Conservation (phyloP, 148 eudicot species). For the Fallopia convolvulus region DNA sequence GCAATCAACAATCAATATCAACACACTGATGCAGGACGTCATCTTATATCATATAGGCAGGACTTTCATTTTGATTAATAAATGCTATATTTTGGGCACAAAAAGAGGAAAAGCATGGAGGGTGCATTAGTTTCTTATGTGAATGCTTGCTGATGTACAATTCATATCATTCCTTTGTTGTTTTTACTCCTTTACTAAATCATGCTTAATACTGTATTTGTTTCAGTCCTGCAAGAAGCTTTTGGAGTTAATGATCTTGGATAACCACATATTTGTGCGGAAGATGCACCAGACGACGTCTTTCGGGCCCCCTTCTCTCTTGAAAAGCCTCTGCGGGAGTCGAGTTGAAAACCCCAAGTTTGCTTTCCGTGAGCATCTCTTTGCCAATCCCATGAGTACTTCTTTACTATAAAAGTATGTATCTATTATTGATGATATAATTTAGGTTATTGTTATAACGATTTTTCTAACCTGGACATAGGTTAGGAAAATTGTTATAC, state of each 20-base stretch:
- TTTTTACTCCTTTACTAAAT: not conserved
- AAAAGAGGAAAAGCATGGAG: not conserved
- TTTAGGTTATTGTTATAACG: no score
- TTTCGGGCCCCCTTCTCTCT: conserved; percentile 47
- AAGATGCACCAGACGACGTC: conserved; percentile 58
- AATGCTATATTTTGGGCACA: not conserved
- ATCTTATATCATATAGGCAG: not conserved
- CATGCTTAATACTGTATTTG: not conserved
- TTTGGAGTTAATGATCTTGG: conserved; percentile 64
- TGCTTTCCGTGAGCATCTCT: conserved; percentile 57
- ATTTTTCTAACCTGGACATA: no score
- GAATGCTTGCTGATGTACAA: not conserved
- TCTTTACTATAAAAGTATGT: conserved; percentile 24
- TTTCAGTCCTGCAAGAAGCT: conserved; percentile 73
- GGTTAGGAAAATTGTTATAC: no score
- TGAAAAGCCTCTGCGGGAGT: conserved; percentile 41
- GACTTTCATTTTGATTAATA: not conserved
- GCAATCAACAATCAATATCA: not conserved
- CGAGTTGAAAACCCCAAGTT: conserved; percentile 30
- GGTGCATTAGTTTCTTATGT: not conserved
- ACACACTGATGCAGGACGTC: not conserved
- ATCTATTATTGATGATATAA: no score
- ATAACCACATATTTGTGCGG: conserved; percentile 55
- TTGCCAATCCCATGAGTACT: conserved; percentile 71
- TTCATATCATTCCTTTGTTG: not conserved